Percentiles rank a stretch among this genome's conserved stretches.
Conservation (phyloP, 1,284 basidiomycete species). For the Fomitopsis palustris region DNA sequence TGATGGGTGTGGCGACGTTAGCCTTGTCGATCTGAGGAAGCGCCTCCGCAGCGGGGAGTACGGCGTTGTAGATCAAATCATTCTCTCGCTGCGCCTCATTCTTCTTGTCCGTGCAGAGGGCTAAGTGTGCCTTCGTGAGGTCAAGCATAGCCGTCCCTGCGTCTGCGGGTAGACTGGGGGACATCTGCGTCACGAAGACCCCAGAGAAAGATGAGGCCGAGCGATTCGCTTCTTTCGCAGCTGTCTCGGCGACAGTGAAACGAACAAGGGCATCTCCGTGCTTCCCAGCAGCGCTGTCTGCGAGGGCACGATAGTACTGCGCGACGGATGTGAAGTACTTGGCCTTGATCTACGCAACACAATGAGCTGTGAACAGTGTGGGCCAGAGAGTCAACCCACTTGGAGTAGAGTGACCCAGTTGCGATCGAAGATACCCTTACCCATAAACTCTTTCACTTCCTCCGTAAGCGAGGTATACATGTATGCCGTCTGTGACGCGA, state of each 20-base stretch:
- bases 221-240: constrained; percentile 83
- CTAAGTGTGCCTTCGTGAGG: constrained; percentile 80
- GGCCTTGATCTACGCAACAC: constrained; percentile 77
- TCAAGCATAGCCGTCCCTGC: constrained; percentile 77
- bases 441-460: constrained; percentile 94
- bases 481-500: constrained; percentile 80
- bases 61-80: constrained; percentile 97
- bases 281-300: constrained; percentile 75
- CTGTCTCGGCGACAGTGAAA: constrained; percentile 73
- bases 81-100: constrained; percentile 85
- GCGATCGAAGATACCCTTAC: constrained; percentile 93
- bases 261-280: constrained; percentile 88
- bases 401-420: constrained; percentile 89
- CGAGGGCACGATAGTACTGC: constrained; percentile 84
- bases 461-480: constrained; percentile 82
- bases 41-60: constrained; percentile 79
- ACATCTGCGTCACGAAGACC: constrained; percentile 68
- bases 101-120: constrained; percentile 76
- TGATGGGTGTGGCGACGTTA: constrained; percentile 26
- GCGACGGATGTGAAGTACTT: constrained; percentile 87
- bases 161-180: constrained; percentile 87
- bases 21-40: constrained; percentile 51
- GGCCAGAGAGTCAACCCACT: constrained; percentile 34
- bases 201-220: constrained; percentile 71
- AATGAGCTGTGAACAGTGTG: constrained; percentile 14